These are phyloP conservation scores for Mycena pura DNA, from an alignment of 768 basidiomycete genomes.

Conservation along the genomic window DNA sequence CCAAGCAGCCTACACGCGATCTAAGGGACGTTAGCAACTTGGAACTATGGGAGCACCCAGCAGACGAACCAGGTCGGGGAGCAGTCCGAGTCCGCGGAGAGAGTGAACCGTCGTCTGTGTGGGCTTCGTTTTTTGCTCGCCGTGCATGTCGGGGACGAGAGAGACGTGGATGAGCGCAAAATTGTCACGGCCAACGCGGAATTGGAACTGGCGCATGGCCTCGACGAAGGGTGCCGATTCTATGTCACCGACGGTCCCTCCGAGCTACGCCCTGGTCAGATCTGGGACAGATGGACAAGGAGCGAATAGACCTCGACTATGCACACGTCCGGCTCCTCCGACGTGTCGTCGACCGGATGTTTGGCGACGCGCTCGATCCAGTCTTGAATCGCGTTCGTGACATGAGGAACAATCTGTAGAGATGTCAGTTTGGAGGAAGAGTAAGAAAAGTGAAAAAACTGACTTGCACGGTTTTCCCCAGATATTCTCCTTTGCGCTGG, in stretches of 20 bases:
- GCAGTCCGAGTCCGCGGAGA: constrained; percentile 87
- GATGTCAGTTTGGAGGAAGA: neutral
- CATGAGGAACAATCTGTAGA: constrained; percentile 87
- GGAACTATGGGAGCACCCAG: neutral
- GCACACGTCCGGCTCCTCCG: constrained; percentile 93
- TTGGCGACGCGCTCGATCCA: constrained; percentile 97
- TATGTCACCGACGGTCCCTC: constrained; percentile 98
- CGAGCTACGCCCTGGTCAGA: constrained; percentile 65
- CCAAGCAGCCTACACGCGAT: constrained; percentile 92
- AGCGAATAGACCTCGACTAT: constrained; percentile 81
- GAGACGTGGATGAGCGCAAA: constrained; percentile 97
- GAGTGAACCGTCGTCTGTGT: constrained; percentile 97
- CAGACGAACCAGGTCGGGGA: constrained; percentile 84
- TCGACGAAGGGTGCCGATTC: constrained; percentile 98
- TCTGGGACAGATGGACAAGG: neutral
- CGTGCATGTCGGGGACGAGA: constrained; percentile 97
- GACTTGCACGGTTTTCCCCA: constrained; percentile 97
- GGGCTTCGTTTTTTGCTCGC: constrained; percentile 99
- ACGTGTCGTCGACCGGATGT: constrained; percentile 93
- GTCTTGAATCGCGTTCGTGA: constrained; percentile 97
- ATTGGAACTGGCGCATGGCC: constrained; percentile 99
- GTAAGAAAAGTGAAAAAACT: constrained; percentile 21
- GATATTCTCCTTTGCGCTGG: constrained; percentile 83
- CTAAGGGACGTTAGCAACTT: constrained; percentile 44
- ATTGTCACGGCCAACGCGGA: constrained; percentile 95